Conservation (phyloP, 129 eudicot species). For the Tanacetum coccineum region DNA sequence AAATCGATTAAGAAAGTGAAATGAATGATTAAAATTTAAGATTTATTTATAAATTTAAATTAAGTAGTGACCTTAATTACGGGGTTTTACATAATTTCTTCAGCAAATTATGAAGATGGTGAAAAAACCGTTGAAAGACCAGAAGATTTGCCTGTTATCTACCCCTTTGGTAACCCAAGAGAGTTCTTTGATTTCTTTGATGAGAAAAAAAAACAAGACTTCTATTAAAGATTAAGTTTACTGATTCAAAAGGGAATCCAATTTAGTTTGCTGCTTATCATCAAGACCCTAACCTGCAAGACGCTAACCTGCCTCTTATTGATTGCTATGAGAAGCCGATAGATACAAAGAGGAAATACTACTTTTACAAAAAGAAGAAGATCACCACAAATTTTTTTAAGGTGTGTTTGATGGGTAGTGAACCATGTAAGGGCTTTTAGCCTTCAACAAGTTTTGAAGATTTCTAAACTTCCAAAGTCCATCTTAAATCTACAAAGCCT, state of each 20-base stretch:
- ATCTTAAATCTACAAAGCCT: slow-evolving; percentile 35
- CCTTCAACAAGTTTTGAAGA: slow-evolving; percentile 54
- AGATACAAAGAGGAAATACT: background rate
- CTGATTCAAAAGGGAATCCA: slow-evolving; percentile 7
- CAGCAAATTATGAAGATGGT: background rate
- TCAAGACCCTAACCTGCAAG: background rate
- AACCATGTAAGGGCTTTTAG: slow-evolving; percentile 39
- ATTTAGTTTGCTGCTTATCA: slow-evolving; percentile 1
- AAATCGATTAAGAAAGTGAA: too few species aligned
- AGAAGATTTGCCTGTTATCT: slow-evolving; percentile 11
- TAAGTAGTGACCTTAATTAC: too few species aligned
- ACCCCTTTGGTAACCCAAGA: slow-evolving; percentile 34
- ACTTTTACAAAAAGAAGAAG: slow-evolving; percentile 4
- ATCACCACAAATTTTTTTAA: slow-evolving; percentile 23
- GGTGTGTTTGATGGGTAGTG: slow-evolving; percentile 37
- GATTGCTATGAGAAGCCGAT: background rate
- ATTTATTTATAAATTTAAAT: too few species aligned
- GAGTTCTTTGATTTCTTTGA: slow-evolving; percentile 25
- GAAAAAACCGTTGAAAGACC: slow-evolving; percentile 21
- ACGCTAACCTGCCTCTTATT: background rate
- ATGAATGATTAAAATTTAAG: too few species aligned
- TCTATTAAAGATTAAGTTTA: background rate
- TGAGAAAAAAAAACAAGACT: background rate
- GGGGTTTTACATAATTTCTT: too few species aligned
- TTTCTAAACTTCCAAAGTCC: slow-evolving; percentile 34